A percentile compares a stretch with the other conserved stretches of the same genome.
Evolutionary conservation across 768 basidiomycete species (phyloP).

Genomic region (Mrakia blollopis): DNA sequence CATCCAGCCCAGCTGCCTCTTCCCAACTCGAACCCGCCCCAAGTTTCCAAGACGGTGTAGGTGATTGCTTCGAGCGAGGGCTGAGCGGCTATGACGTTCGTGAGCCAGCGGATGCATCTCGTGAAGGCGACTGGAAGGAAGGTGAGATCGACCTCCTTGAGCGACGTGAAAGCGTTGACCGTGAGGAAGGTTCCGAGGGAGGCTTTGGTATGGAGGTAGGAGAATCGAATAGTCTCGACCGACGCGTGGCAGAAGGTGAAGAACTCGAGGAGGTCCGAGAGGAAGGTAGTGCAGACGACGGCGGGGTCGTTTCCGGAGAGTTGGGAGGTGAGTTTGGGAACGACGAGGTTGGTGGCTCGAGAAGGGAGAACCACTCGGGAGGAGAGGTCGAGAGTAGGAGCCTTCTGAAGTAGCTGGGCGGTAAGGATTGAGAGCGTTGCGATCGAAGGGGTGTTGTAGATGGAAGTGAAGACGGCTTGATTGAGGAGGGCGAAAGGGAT

Average conservation of each 20-base stretch:
- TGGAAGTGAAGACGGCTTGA: not conserved
- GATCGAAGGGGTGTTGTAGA: not conserved
- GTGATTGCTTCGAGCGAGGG: not conserved
- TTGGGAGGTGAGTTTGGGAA: not conserved
- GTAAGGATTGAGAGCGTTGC: not conserved
- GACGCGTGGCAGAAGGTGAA: not conserved
- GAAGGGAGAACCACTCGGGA: not conserved
- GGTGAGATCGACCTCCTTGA: not conserved
- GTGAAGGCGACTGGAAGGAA: not conserved
- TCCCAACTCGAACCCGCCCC: not conserved
- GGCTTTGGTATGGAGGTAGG: not conserved
- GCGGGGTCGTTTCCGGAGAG: not conserved
- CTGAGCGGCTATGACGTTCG: not conserved
- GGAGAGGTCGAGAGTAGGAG: not conserved
- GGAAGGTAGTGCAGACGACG: not conserved
- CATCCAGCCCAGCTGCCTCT: not conserved
- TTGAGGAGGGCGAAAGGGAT: constrained; percentile 3
- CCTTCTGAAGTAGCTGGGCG: not conserved
- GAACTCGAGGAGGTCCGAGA: not conserved
- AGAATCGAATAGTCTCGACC: not conserved
- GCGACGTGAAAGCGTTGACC: not conserved
- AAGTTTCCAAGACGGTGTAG: not conserved
- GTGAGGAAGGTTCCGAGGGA: not conserved
- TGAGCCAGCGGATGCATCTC: not conserved
- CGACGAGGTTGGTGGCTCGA: not conserved